Evolutionary conservation across 2,329 filamentous ascomycete species (phyloP).

Genomic region (Cytospora paraplurivora): DNA sequence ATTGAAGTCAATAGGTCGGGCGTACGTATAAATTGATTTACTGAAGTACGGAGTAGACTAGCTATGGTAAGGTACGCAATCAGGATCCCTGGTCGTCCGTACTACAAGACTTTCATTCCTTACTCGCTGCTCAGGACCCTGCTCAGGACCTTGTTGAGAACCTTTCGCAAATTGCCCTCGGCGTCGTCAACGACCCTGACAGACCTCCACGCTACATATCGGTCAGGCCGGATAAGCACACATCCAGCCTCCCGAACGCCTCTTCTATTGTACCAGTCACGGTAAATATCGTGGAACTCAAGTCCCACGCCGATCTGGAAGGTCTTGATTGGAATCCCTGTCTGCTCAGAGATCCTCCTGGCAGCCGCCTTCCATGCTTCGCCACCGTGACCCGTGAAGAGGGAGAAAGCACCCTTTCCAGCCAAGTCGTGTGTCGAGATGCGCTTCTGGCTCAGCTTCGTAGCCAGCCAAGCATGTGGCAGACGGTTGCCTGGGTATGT

Average conservation of each 20-base stretch:
- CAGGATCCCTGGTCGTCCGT: too few species aligned
- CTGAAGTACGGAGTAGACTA: too few species aligned
- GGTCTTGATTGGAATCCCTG: conserved; percentile 45
- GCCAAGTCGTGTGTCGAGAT: conserved; percentile 56
- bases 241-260: conserved; percentile 54
- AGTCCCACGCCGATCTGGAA: conserved; percentile 52
- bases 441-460: conserved; percentile 33
- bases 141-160: conserved; percentile 26
- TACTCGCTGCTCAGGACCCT: conserved; percentile 17
- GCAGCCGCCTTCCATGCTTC: conserved; percentile 51
- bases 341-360: conserved; percentile 34
- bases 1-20: not conserved
- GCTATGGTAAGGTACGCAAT: too few species aligned
- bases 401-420: conserved; percentile 48
- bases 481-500: conserved; percentile 57
- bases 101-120: too few species aligned
- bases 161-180: conserved; percentile 25
- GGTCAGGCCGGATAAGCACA: conserved; percentile 54
- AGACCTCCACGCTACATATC: conserved; percentile 51
- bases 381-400: conserved; percentile 52
- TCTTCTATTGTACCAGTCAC: conserved; percentile 50
- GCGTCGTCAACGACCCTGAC: conserved; percentile 15
- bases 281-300: conserved; percentile 57
- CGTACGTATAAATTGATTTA: not conserved
- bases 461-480: conserved; percentile 58